Base-by-base conservation (phyloP, 352 stramenopile genomes). In the Pythium grandisporangium region DNA sequence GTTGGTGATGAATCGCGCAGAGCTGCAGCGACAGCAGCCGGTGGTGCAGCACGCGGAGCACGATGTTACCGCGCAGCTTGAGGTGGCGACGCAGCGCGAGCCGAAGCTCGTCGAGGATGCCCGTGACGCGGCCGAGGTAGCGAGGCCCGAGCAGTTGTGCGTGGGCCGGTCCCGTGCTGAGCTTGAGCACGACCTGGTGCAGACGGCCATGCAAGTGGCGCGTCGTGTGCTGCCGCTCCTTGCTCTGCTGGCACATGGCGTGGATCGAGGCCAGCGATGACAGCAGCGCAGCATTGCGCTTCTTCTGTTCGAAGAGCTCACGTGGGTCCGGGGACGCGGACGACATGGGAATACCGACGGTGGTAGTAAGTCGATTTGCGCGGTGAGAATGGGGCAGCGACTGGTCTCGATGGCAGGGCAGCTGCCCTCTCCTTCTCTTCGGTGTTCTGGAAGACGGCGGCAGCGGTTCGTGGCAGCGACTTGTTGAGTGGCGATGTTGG, bases 31-130 rank as follows among this genome's bases (percentile, higher is more conserved):
- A 53, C 25, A 59, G 50, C 34, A 53, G 33, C 21, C 51, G 51
- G 46, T 59, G 51, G 45, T 59, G 51, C 19, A 59, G 51, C 20
- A 49, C 41, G 19, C 51, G 51, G 17, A 30, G 40, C 30, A 59
- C 44, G 33, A 59, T 53, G 29, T 59, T 59, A 22, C 21, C 39
- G 8, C 41, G 32, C 7, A 53, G 30, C 34, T 48, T 46, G 32
- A 50, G 35, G 35, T 69, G 58, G 29, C 62, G 48, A 38, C 77
- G 77, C 36, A 53, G 32, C 10, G 63, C 58, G 39, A 79, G 55
- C 30, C 83, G 68, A n/a, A 84, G 55, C 27, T 65, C 53, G 13
- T 61, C 54, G 4, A 87, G 46, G 4, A 87, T 33, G n/a, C 53
- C 24, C n/a, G 63, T 66, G 35, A 69, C 78, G 34, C 33, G 5